Conservation (phyloP, 1,284 basidiomycete species). For the Austroboletus olivaceoglutinosus region DNA sequence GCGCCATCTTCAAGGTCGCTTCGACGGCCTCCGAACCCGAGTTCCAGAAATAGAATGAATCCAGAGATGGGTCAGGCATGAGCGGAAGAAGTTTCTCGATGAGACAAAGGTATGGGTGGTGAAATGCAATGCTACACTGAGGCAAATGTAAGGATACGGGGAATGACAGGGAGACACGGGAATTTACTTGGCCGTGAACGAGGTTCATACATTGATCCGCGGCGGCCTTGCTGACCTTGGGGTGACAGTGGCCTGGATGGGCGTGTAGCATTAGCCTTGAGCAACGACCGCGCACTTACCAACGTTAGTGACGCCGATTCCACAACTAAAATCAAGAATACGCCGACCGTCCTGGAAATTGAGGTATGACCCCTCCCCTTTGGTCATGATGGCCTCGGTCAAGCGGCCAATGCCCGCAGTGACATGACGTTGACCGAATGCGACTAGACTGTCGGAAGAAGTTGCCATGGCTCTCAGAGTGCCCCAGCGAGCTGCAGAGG, state of each 20-base stretch:
- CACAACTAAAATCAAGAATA: conserved; percentile 82
- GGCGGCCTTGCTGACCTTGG: conserved; percentile 81
- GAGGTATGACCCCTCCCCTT: conserved; percentile 77
- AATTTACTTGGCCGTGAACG: conserved; percentile 70
- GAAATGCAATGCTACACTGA: conserved; percentile 78
- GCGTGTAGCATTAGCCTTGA: conserved; percentile 1
- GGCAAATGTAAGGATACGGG: conserved; percentile 1
- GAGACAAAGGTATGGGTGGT: conserved; percentile 73
- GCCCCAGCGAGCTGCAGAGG: background rate
- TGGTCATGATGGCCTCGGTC: conserved; percentile 72
- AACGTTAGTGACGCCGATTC: conserved; percentile 81
- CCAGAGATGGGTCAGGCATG: conserved; percentile 84
- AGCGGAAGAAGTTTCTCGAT: conserved; percentile 76
- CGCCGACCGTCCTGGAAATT: conserved; percentile 67
- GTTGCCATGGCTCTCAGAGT: conserved; percentile 16
- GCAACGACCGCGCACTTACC: conserved; percentile 42
- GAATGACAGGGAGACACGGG: background rate
- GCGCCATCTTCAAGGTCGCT: conserved; percentile 78
- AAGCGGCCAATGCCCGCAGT: conserved; percentile 67
- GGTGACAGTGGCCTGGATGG: conserved; percentile 78
- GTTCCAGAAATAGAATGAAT: conserved; percentile 97
- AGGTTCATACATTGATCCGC: conserved; percentile 81
- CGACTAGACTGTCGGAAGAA: conserved; percentile 29
- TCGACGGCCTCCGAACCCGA: conserved; percentile 92
- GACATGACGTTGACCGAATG: conserved; percentile 63